Conservation (phyloP, 2,329 filamentous ascomycete species). For the Sclerotinia subarctica region DNA sequence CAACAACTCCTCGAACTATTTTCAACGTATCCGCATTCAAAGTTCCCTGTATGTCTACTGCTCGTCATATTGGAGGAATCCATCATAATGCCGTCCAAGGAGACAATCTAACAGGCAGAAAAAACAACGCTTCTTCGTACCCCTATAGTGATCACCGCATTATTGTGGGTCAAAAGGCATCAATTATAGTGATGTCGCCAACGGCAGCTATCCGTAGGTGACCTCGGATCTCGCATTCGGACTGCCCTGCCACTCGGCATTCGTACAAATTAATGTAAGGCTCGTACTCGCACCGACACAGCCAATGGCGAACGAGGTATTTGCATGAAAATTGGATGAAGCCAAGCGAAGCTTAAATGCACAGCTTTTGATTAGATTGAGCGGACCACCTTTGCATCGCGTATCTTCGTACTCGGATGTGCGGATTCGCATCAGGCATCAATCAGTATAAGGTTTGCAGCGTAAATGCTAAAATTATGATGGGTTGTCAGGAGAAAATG, state of each 20-base stretch:
- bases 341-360: neutral
- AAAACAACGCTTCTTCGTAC: neutral
- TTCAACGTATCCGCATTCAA: neutral
- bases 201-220: neutral
- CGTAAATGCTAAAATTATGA: neutral
- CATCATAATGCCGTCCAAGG: neutral
- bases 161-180: neutral
- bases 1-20: neutral
- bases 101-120: neutral
- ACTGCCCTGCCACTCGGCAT: neutral
- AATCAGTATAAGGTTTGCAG: neutral
- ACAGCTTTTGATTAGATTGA: neutral
- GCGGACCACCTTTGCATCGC: no score
- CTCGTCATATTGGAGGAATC: conserved; percentile 2
- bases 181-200: neutral
- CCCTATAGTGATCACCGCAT: neutral
- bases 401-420: neutral
- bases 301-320: neutral
- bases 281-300: neutral
- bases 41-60: neutral
- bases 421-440: neutral
- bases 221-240: neutral
- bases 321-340: neutral
- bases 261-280: neutral
- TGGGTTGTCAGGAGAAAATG: neutral